A percentile compares a stretch with the other conserved stretches of the same genome.
These are phyloP conservation scores for Boletus vinaceobasis DNA, from an alignment of 768 basidiomycete genomes.

Conservation along the genomic window DNA sequence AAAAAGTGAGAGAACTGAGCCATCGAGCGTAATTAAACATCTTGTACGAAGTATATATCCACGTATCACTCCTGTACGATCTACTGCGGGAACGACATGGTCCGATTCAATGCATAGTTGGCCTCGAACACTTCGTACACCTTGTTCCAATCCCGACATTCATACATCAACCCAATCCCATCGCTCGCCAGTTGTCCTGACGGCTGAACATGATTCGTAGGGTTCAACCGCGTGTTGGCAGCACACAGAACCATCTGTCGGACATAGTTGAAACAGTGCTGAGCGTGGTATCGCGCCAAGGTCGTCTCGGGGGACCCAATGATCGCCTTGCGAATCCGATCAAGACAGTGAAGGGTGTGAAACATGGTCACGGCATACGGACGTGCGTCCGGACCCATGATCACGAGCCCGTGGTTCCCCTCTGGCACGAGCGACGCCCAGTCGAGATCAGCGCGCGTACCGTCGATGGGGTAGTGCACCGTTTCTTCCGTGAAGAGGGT, in stretches of 20 bases:
- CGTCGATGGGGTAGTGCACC: conserved; percentile 21
- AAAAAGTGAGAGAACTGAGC: background rate
- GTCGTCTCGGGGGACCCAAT: background rate
- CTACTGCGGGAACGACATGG: conserved; percentile 9
- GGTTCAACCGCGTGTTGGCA: conserved; percentile 32
- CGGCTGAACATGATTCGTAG: conserved; percentile 10
- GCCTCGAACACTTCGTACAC: conserved; percentile 23
- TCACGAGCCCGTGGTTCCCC: conserved; percentile 17
- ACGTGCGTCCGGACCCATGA: conserved; percentile 13
- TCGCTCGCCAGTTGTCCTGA: conserved; percentile 14
- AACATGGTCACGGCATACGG: conserved; percentile 38
- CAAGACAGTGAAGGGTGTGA: conserved; percentile 40
- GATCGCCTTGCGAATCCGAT: conserved; percentile 33
- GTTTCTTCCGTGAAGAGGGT: conserved; percentile 24
- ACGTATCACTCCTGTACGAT: background rate
- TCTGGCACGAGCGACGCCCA: conserved; percentile 25
- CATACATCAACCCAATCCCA: conserved; percentile 21
- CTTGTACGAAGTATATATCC: background rate
- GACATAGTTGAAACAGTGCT: conserved; percentile 42
- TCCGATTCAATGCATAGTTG: conserved; percentile 20
- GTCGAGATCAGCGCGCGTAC: conserved; percentile 22
- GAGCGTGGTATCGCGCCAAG: conserved; percentile 10
- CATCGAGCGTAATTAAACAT: background rate
- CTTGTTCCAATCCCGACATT: conserved; percentile 21
- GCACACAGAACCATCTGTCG: conserved; percentile 38